Base-by-base conservation (phyloP, 1,284 basidiomycete species). In the Ceratobasidium sp. region DNA sequence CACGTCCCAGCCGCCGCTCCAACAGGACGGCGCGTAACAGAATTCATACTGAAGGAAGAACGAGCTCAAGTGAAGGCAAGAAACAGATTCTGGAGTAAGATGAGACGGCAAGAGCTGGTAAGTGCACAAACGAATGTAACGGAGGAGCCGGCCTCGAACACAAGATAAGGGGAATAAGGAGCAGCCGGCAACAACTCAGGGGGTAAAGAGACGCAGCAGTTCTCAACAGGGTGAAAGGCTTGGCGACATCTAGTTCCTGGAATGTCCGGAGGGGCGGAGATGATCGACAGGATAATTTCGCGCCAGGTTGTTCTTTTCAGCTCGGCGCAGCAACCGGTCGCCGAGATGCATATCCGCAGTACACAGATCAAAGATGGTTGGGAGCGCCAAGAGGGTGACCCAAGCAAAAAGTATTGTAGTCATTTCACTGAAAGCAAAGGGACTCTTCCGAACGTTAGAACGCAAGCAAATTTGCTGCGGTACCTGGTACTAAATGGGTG, bases 351-450 rank as follows among this genome's bases (percentile, higher is more conserved):
- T 27, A 13, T 9, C 61, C 61, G 61, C 61, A 63, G 61, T n/a
- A 46, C 8, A 29, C 8, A 19, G 24, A 63, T 46, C 61, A 63
- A 24, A 63, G 61, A 63, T 63, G 61, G 61, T 63, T 63, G 61
- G 27, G 61, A 63, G n/a, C 41, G 61, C 61, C 61, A 63, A 63
- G 61, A 48, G 16, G 5, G n/a, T 34, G 34, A 34, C 2, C 61
- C 61, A 48, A 62, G 59, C 37, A 29, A 61, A 24, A 49, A 34
- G 34, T 34, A 34, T 34, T 34, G 34, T 8, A 34, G 34, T 34
- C 34, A 34, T 34, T 34, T 34, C 34, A 34, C 34, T 8, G 34
- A 34, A 34, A 49, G 46, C 46, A 49, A 49, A 49, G 16, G 22
- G n/a, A n/a, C n/a, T 14, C 46, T 49, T 49, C 46, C 14, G 13